phyloP scores from a whole-genome alignment of 805 yeast genomes.

The Starmerella sirachaensis region DNA sequence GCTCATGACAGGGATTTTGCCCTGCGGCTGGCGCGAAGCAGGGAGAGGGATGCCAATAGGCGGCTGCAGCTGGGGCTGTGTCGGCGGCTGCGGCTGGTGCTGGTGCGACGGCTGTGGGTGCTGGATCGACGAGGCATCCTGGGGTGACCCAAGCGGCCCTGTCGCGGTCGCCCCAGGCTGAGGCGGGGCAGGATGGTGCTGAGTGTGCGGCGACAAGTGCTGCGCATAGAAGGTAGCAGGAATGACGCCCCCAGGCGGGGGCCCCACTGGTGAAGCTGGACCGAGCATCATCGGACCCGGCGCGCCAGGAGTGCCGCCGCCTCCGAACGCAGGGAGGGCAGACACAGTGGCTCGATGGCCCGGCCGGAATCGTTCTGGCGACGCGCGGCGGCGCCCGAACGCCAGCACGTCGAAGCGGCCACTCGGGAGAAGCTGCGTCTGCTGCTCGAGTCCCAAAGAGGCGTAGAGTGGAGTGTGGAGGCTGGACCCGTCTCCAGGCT shows the following conservation, averaged over 20 bases:
- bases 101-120: background rate
- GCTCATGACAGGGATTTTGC: constrained; percentile 4
- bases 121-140: background rate
- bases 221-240: constrained; percentile 8
- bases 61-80: background rate
- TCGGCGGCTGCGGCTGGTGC: background rate
- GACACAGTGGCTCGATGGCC: constrained; percentile 21
- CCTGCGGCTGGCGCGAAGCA: too few relatives aligned
- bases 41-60: too few relatives aligned
- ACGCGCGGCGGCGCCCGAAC: constrained; percentile 15
- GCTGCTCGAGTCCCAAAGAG: background rate
- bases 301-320: background rate
- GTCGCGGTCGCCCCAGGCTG: background rate
- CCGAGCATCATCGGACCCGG: background rate
- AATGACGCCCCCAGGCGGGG: background rate
- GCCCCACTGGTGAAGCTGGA: background rate
- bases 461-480: background rate
- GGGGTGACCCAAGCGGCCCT: background rate
- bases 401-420: constrained; percentile 20
- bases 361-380: constrained; percentile 18
- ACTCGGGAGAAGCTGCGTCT: background rate
- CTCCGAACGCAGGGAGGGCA: constrained; percentile 19
- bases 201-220: constrained; percentile 10
- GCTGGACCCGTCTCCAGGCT: background rate
- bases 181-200: too few relatives aligned